Percentiles rank a stretch among this genome's conserved stretches.
phyloP scores from a whole-genome alignment of 805 yeast genomes.

The Naumovozyma castellii region DNA sequence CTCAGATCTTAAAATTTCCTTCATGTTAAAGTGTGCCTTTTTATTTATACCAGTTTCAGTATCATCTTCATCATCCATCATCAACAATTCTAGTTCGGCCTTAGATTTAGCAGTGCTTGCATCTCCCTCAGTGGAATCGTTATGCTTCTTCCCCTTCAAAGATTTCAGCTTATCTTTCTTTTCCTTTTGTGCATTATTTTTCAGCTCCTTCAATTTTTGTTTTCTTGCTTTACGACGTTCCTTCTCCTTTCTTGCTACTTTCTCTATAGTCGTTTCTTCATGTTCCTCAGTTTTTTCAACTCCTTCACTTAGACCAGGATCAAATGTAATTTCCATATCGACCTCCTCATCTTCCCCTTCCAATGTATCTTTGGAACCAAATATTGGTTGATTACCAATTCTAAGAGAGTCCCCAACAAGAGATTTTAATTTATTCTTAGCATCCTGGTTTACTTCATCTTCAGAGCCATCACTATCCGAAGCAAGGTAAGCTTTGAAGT shows the following conservation, averaged over 20 bases:
- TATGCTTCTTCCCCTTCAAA: slow-evolving; percentile 18
- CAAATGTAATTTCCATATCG: slow-evolving; percentile 93
- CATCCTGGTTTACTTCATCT: slow-evolving; percentile 31
- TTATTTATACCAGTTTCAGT: slow-evolving; percentile 28
- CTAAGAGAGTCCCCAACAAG: slow-evolving; percentile 39
- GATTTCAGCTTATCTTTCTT: slow-evolving; percentile 35
- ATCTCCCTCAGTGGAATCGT: slow-evolving; percentile 26
- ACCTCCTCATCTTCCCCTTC: slow-evolving; percentile 46
- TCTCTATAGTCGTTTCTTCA: slow-evolving; percentile 69
- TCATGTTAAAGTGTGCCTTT: slow-evolving; percentile 67
- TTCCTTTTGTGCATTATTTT: slow-evolving; percentile 43
- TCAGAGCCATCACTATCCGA: slow-evolving; percentile 55
- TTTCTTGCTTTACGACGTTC: slow-evolving; percentile 83
- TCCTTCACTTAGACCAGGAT: slow-evolving; percentile 61
- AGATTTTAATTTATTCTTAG: slow-evolving; percentile 52
- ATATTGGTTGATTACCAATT: slow-evolving; percentile 30
- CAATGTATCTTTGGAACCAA: slow-evolving; percentile 30
- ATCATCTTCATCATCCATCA: slow-evolving; percentile 53
- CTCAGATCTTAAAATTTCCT: slow-evolving; percentile 66
- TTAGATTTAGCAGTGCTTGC: slow-evolving; percentile 46
- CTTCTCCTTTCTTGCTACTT: slow-evolving; percentile 77
- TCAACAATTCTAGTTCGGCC: slow-evolving; percentile 42
- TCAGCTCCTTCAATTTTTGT: slow-evolving; percentile 59
- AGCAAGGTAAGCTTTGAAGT: slow-evolving; percentile 85
- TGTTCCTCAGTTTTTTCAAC: slow-evolving; percentile 32